Conservation (phyloP, 2,329 filamentous ascomycete genomes). For the Xylaria sp. region DNA sequence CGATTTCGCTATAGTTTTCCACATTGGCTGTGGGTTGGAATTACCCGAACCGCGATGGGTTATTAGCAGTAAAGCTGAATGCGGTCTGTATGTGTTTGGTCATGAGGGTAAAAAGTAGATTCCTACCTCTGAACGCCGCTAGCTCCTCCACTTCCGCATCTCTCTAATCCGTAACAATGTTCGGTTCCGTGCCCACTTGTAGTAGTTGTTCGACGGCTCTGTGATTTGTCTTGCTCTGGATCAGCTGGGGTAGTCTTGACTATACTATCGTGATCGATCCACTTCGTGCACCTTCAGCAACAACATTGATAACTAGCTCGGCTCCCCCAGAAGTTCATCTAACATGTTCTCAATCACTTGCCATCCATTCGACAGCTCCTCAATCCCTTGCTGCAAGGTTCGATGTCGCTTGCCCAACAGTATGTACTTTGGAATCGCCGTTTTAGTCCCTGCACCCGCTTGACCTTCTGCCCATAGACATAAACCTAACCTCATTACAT, state of each 20-base stretch:
- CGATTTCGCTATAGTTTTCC: constrained; percentile 27
- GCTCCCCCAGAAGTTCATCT: not conserved
- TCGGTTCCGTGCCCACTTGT: constrained; percentile 21
- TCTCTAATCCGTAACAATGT: constrained; percentile 15
- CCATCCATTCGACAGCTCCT: constrained; percentile 14
- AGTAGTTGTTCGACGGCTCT: constrained; percentile 2
- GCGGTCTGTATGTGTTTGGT: constrained; percentile 5
- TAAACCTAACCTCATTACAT: not conserved
- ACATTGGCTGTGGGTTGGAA: not conserved
- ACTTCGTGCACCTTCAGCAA: not conserved
- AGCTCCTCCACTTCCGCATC: constrained; percentile 25
- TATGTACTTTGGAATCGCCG: constrained; percentile 3
- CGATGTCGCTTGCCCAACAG: constrained; percentile 58
- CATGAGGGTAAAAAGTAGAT: not conserved
- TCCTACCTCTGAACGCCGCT: constrained; percentile 18
- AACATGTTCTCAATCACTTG: not conserved
- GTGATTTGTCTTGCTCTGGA: constrained; percentile 20
- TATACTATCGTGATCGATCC: not conserved
- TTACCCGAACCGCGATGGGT: constrained; percentile 2
- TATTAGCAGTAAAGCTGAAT: not conserved
- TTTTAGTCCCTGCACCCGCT: not conserved
- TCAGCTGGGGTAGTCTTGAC: constrained; percentile 7
- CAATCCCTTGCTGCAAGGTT: constrained; percentile 12
- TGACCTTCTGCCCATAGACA: not conserved
- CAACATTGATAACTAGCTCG: constrained; percentile 22